Conservation (phyloP, 2,329 filamentous ascomycete genomes). For the Leptographium galeiforme region DNA sequence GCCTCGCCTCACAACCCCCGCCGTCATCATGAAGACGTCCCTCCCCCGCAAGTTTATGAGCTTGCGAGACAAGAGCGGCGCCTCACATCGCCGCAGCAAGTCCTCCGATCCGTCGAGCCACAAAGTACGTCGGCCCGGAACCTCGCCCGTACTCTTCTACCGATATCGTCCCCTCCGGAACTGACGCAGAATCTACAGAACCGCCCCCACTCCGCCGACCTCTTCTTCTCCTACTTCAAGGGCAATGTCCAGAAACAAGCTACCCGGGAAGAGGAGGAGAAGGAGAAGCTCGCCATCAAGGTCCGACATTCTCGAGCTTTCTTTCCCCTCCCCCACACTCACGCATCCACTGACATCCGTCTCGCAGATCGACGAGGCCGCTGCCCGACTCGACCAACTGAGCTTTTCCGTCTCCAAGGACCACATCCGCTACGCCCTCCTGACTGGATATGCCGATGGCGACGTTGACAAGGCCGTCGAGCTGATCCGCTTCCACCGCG, state of each 20-base stretch:
- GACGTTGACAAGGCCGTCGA: slow-evolving; percentile 64
- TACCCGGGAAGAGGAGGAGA: slow-evolving; percentile 39
- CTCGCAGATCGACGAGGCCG: slow-evolving; percentile 27
- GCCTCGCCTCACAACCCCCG: not conserved
- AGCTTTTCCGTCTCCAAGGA: slow-evolving; percentile 42
- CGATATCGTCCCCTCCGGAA: not conserved
- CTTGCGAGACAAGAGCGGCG: slow-evolving; percentile 50
- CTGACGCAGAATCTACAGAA: slow-evolving; percentile 20
- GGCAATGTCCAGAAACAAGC: slow-evolving; percentile 42
- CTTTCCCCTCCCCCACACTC: not conserved
- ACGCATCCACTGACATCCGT: not conserved
- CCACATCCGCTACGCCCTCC: slow-evolving; percentile 39
- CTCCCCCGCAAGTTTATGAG: slow-evolving; percentile 55
- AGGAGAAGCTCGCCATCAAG: slow-evolving; percentile 16
- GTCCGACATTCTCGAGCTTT: slow-evolving; percentile 1
- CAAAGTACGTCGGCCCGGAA: slow-evolving; percentile 29
- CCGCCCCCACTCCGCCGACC: slow-evolving; percentile 40
- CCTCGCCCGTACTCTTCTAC: not conserved
- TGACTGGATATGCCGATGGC: slow-evolving; percentile 50
- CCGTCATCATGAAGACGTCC: slow-evolving; percentile 33
- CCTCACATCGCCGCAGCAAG: slow-evolving; percentile 37
- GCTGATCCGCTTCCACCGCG: slow-evolving; percentile 63
- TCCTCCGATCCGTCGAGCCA: slow-evolving; percentile 36
- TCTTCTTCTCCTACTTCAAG: slow-evolving; percentile 52
- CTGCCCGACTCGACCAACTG: slow-evolving; percentile 26